Base-by-base conservation (phyloP, 257 asterid species). In the Solanum corneliomulleri region DNA sequence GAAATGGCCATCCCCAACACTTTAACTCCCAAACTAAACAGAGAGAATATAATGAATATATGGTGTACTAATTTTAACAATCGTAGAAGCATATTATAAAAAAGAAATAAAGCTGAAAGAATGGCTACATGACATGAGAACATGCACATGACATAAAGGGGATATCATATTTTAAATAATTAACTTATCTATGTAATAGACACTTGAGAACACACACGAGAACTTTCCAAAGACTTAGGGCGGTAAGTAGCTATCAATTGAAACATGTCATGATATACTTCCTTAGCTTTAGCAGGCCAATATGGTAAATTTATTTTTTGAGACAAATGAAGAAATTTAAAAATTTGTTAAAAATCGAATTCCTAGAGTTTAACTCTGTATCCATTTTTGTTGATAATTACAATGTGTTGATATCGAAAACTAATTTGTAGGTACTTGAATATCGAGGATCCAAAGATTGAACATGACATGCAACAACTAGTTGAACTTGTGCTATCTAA, bases 401-500 rank as follows among this genome's bases (percentile, higher is more conserved):
- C 47, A 72, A 20, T 20, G 11, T 16, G 80, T 72, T 72, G 47
- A 35, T 35, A 72, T 78, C n/a, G 84, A 5, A 45, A 45, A 45
- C 3, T 52, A 52, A 52, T 45, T 9, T 41, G 15, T 77, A n/a
- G 27, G 42, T 45, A 27, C 8, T 4, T 29, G 31, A 29, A 29
- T 29, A 29, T 29, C 31, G 31, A 29, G 31, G 31, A 29, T 29
- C 31, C 2, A 29, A n/a, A 29, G 31, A 29, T 2, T 29, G 31
- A 29, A 29, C 31, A 29, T 29, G 31, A 29, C 31, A 29, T 29
- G 33, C 33, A 31, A 31, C 33, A 91, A 45, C 83, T 93, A 1
- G 94, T n/a, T 90, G 89, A 91, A 82, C 82, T 93, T 27, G 98
- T 94, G 60, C 72, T 94, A 21, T 85, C 91, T 3, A 92, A 88